Percentiles rank a stretch among this genome's conserved stretches.
Evolutionary conservation across 2,329 filamentous ascomycete genomes (phyloP).

Genomic region (Immersiporthe knoxdaviesiana): DNA sequence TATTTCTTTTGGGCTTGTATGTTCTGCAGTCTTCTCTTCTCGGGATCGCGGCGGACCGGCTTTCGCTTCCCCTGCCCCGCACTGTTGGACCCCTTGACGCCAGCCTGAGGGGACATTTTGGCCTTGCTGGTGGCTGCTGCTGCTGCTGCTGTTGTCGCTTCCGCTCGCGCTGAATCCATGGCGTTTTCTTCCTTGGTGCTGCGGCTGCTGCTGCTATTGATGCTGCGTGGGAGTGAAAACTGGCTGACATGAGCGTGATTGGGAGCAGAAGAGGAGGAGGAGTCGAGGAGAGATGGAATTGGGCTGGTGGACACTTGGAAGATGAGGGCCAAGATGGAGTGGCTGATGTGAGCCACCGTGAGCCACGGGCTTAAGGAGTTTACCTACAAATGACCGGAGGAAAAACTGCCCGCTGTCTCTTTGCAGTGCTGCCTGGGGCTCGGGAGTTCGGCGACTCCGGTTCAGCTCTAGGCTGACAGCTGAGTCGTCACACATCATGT

Average conservation of each 20-base stretch:
- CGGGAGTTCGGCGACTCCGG: not conserved
- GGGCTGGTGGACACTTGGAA: not conserved
- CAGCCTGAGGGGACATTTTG: not conserved
- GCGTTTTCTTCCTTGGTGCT: not conserved
- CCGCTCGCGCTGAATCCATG: not conserved
- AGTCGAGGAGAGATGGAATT: not conserved
- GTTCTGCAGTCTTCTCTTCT: constrained; percentile 35
- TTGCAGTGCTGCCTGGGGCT: not conserved
- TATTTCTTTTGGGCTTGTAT: constrained; percentile 35
- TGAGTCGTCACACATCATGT: not conserved
- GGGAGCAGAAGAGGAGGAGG: not conserved
- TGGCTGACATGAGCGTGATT: constrained; percentile 7
- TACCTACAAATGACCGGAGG: not conserved
- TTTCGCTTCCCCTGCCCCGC: constrained; percentile 24
- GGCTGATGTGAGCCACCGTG: constrained; percentile 28
- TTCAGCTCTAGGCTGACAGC: not conserved
- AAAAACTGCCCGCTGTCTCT: not conserved
- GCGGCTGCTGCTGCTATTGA: not conserved
- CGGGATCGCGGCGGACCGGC: constrained; percentile 31
- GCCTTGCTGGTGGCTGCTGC: not conserved
- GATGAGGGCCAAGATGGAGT: constrained; percentile 17
- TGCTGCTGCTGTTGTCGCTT: not conserved
- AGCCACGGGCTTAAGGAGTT: not conserved
- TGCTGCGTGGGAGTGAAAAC: no score
- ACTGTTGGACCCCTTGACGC: not conserved